Base-by-base conservation (phyloP, 2,329 filamentous ascomycete species). In the Dactylellina cionopaga region DNA sequence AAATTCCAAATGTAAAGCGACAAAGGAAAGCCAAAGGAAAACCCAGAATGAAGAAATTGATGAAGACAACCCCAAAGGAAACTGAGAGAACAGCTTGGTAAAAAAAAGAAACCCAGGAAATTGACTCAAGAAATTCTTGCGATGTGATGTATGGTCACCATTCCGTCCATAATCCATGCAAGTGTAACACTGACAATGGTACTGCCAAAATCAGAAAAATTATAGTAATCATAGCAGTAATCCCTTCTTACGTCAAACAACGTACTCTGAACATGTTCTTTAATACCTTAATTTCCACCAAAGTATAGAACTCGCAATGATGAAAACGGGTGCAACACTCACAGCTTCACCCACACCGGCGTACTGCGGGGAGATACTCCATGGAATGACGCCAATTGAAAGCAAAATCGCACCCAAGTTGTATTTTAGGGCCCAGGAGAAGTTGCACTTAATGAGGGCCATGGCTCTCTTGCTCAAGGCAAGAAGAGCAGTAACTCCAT, bases 271-370 rank as follows among this genome's bases (percentile, higher is more conserved):
- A 11, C 15, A 15, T 4, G 3, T 37, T 10, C 6, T 29, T 47
- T 31, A 72, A 51, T 65, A 72, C 35, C 43, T 72, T 54, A 72
- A 49, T 22, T 49, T 72, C 25, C 39, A 59, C 68, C 68, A 72
- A 54, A 65, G 59, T 33, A 72, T 64, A 11, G 52, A 31, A 17
- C 46, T 72, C 10, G 87, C 88, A 46, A 85, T 84, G 3, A 82
- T 78, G 75, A 92, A 84, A 1, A 92, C 89, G 0, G 90, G 90
- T 77, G 91, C 68, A 0, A 93, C 87, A 76, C 90, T 92, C 0
- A 91, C 88, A 35, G 92, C 78, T 81, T 93, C 90, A 0, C 90
- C 90, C 5, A 92, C 76, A 0, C 88, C 90, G 0, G 89, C 89
- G 82, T 84, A 91, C 74, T 84, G 80, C 0, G 89, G 88, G 11